Base-by-base conservation (phyloP, 371 early-diverging fungal species). In the Neoconidiobolus thromboides region DNA sequence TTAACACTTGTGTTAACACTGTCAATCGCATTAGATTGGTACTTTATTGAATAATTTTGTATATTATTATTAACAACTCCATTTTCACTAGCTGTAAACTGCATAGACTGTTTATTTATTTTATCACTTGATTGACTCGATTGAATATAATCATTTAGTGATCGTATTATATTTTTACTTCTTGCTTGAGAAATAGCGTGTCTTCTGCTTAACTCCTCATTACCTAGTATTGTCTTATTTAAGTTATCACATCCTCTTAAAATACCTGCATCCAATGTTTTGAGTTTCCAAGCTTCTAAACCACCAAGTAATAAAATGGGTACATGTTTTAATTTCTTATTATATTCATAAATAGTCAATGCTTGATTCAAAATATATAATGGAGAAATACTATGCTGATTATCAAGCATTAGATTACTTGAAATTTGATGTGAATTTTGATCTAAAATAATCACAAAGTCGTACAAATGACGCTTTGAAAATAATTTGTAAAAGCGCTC, bases 281-380 rank as follows among this genome's bases (percentile, higher is more conserved):
- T 65, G 2, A 67, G 63, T 42, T 63, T 62, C 93, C 91, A 91
- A 0, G 76, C 86, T 48, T 73, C 65, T 68, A 85, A 86, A 0
- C 91, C 91, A 36, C 90, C 93, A 6, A 71, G 62, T n/a, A 92
- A 65, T 42, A 91, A 62, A 59, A 84, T 69, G 0, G 88, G 88
- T 54, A 65, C 63, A 10, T 71, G 63, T 42, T 65, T 63, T 36
- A 79, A 68, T 2, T 61, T 65, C 39, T 74, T 76, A 38, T 66
- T 63, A 50, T 73, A 79, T 56, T 85, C 86, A 42, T 68, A 62
- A 40, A 80, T 75, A 56, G 76, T 80, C 38, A 92, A 71, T 0
- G 82, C 81, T 37, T 64, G 49, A 43, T 62, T 60, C 2, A 72
- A 61, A 41, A 61, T 62, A 41, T 49, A 43, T 15, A 72, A 38